Evolutionary conservation across 345 rosid species (phyloP).

Genomic region (Hypericum perforatum): DNA sequence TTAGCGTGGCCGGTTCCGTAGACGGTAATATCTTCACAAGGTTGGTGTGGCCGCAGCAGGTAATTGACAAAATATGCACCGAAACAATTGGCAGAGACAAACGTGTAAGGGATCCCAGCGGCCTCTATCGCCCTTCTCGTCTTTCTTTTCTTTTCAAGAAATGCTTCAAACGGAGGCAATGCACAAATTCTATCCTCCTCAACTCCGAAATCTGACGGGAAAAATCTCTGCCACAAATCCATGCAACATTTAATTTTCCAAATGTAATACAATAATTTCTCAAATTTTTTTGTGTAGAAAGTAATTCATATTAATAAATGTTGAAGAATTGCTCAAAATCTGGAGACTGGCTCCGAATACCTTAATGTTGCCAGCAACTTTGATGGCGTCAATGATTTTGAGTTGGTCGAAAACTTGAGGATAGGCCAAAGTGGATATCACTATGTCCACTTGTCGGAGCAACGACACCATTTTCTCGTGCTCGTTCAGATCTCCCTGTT

Average conservation of each 20-base stretch:
- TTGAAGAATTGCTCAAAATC: too few species aligned
- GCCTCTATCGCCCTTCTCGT: constrained; percentile 29
- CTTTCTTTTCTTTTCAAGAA: constrained; percentile 23
- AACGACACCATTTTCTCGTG: constrained; percentile 24
- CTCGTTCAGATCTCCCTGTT: constrained; percentile 28
- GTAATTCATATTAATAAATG: too few species aligned
- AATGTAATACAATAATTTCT: too few species aligned
- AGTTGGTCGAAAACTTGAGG: constrained; percentile 30
- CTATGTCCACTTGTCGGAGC: constrained; percentile 27
- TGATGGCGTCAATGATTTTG: constrained; percentile 27
- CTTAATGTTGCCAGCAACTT: constrained; percentile 27
- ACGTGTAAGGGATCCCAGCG: constrained; percentile 21
- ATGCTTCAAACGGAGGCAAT: constrained; percentile 19
- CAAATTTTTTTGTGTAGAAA: neutral
- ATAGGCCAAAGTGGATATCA: constrained; percentile 28
- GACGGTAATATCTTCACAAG: constrained; percentile 10
- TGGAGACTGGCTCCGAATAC: constrained; percentile 11
- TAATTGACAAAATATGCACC: constrained; percentile 22
- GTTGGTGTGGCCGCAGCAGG: constrained; percentile 17
- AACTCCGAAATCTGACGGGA: constrained; percentile 35
- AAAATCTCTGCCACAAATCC: constrained; percentile 19
- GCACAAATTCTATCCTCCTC: constrained; percentile 28
- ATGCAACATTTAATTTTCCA: too few species aligned
- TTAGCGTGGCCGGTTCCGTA: constrained; percentile 27
- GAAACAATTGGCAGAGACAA: constrained; percentile 25